Base-by-base conservation (phyloP, 441 rosid species). In the Dalechampia spathulata region DNA sequence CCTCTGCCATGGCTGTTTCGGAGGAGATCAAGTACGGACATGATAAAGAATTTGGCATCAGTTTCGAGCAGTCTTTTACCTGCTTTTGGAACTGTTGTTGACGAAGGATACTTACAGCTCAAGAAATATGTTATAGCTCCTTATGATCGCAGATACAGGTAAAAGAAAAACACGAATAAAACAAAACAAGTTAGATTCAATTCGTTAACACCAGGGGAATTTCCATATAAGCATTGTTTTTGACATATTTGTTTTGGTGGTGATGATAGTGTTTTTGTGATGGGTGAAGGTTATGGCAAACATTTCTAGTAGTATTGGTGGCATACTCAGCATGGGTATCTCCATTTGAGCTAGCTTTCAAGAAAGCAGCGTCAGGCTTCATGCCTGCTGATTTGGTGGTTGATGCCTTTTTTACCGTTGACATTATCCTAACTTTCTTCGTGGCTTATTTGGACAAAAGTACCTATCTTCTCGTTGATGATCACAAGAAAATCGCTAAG, bases 271-370 rank as follows among this genome's bases (percentile, higher is more conserved):
- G 11, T 2, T 34, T 26, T 14, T 8, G 7, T 20, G 10, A 21
- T 32, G 41, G 21, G 4, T 48, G 73, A 65, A 86, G 98, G 61
- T 67, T 63, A 74, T 88, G 98, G 98, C 90, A 88, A 55, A 71
- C 91, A 9, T 80, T 76, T 55, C 73, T 91, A 27, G 95, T 88
- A 64, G 63, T 64, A 11, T 56, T 91, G 63, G 96, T 88, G 57
- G 68, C 78, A 1, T 88, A 91, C 78, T 83, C 95, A 0, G 89
- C 95, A 15, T 91, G 96, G 98, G 86, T 85, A 46, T 81, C 96
- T n/a, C 70, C 79, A 0, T 91, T 91, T 19, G 93, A 86, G 71
- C 55, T 91, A 2, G 96, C 96, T 2, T 91, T 91, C 65, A 72
- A 36, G 45, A 81, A 36, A 71, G 81, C 82, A 1, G 73, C 80